Evolutionary conservation across 108 stramenopile species (phyloP), one percentile per base, ranked within the genome.

Genomic region (Schizochytrium sp.): DNA sequence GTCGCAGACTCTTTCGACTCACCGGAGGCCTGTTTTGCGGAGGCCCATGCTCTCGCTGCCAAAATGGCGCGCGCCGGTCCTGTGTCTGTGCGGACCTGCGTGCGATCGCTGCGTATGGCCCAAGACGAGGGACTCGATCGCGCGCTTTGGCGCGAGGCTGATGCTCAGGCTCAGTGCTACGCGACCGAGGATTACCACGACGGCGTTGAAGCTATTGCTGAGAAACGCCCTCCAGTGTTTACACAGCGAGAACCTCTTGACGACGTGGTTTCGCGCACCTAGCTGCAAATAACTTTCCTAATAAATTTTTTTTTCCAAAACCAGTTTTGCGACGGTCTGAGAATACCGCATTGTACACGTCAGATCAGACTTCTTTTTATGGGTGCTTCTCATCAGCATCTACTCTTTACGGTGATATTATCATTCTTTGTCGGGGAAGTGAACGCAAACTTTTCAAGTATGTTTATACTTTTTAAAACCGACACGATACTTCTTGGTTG

Each of bases 141-240:
- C 5, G 91, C 93, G 34, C 88, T 95, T 57, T 88, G 91, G 87
- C 71, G 91, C 14, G 94, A 95, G 88, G 94, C 94, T 2, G 89
- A 94, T 69, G 93, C 94, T 29, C 93, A 93, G 72, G 92, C 93
- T 16, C 90, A 93, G 89, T 95, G 94, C 88, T 95, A 94, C 90
- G 89, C 63, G 8, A 58, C 44, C 87, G 51, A 89, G 12, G 95
- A 96, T 89, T 93, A 94, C 94, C 92, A 91, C 25, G 93, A 91
- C 89, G 95, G 95, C 34, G 59, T 96, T 5, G 87, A 91, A n/a
- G 94, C 93, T 0, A 91, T 92, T 12, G 91, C 91, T 0, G 90
- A 92, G 72, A 94, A 93, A 89, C 71, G 92, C 69, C 72, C 87
- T 43, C 93, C 94, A 0, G 34, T 60, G 14, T 95, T 95, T 90